Evolutionary conservation across 768 basidiomycete species (phyloP).

Genomic region (Mycena filopes): DNA sequence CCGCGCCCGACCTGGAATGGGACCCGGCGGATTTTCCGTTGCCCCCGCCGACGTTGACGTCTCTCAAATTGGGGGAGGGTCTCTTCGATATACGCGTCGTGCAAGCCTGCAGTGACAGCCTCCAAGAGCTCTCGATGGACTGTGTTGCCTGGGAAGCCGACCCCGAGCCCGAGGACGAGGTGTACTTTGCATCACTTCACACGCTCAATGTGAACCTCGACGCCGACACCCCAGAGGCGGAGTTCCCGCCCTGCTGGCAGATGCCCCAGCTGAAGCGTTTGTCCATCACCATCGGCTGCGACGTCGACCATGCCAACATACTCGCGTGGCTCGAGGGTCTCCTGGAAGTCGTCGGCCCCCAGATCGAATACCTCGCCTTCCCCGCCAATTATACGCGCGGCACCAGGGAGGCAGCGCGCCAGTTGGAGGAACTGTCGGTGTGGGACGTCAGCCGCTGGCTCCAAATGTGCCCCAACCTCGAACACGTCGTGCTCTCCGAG

Average conservation of each 20-base stretch:
- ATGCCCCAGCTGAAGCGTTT: not conserved
- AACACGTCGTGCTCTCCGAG: not conserved
- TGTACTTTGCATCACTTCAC: not conserved
- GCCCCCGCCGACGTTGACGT: not conserved
- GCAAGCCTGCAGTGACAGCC: not conserved
- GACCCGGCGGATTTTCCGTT: too few species aligned
- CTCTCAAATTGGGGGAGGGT: not conserved
- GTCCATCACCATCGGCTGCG: not conserved
- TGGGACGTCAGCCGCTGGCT: not conserved
- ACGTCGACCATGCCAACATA: not conserved
- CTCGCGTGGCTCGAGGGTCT: not conserved
- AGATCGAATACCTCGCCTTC: constrained; percentile 12
- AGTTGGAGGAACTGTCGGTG: not conserved
- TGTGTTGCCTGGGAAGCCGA: too few species aligned
- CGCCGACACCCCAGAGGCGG: not conserved
- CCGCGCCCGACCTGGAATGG: too few species aligned
- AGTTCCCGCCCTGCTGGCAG: not conserved
- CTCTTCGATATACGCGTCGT: not conserved
- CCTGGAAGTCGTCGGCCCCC: not conserved
- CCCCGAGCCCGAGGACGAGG: not conserved
- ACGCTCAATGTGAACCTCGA: not conserved
- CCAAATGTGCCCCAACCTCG: not conserved
- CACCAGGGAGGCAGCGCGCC: not conserved
- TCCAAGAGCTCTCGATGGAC: not conserved
- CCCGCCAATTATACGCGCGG: not conserved